Percentiles rank a stretch among this genome's conserved stretches.
Evolutionary conservation across 768 basidiomycete genomes (phyloP).

Genomic region (Solioccasus polychromus): DNA sequence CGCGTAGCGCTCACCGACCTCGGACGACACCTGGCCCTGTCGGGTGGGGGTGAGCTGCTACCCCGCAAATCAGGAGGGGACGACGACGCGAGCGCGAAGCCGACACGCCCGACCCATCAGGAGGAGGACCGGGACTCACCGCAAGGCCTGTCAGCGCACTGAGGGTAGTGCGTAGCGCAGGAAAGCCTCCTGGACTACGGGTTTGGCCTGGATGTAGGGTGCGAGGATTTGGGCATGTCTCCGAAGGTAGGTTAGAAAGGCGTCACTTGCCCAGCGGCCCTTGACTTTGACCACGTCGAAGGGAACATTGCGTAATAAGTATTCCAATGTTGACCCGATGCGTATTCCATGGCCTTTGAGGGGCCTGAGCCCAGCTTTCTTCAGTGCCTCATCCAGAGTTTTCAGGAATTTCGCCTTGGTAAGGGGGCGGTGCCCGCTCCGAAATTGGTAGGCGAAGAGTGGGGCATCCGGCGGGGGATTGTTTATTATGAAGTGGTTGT

Average conservation of each 20-base stretch:
- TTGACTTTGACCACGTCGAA: slow-evolving; percentile 38
- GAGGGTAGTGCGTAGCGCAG: slow-evolving; percentile 14
- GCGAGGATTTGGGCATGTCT: slow-evolving; percentile 29
- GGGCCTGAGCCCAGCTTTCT: slow-evolving; percentile 5
- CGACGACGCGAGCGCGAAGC: neutral
- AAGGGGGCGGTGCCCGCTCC: slow-evolving; percentile 17
- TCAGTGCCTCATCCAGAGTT: slow-evolving; percentile 8
- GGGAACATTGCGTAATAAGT: slow-evolving; percentile 34
- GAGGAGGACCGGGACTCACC: neutral
- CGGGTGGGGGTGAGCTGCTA: neutral
- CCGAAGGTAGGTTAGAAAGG: slow-evolving; percentile 29
- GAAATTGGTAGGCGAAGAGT: slow-evolving; percentile 31
- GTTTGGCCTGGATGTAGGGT: slow-evolving; percentile 28
- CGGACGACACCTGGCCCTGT: neutral
- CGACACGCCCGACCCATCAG: neutral
- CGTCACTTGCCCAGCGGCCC: slow-evolving; percentile 36
- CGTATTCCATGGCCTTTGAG: slow-evolving; percentile 27
- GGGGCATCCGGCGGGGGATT: slow-evolving; percentile 16
- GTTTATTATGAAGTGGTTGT: slow-evolving; percentile 32
- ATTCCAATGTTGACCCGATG: slow-evolving; percentile 35
- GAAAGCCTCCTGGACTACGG: slow-evolving; percentile 7
- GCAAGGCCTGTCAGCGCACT: neutral
- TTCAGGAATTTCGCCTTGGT: slow-evolving; percentile 26
- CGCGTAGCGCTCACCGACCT: neutral
- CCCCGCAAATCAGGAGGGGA: too few relatives aligned